A percentile compares a stretch with the other conserved stretches of the same genome.
These are phyloP conservation scores for Ceratocystis ficicola DNA, from an alignment of 2,329 filamentous ascomycete genomes.

Conservation along the genomic window DNA sequence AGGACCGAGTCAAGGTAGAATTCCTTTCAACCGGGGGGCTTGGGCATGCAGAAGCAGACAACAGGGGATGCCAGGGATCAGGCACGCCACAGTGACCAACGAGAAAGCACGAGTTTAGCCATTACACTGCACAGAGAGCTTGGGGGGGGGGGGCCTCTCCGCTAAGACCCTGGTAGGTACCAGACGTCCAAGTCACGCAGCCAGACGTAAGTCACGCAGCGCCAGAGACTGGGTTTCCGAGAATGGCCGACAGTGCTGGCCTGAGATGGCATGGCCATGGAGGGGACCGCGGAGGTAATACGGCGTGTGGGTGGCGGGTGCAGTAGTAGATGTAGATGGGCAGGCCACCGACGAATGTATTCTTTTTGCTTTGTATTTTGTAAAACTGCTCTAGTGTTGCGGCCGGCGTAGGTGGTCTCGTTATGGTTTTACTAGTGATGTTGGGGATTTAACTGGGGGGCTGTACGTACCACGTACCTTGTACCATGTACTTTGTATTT, in stretches of 20 bases:
- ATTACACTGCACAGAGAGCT: neutral
- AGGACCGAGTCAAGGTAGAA: neutral
- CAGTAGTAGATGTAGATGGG: no score
- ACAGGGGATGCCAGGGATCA: neutral
- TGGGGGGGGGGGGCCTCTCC: neutral
- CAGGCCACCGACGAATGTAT: neutral
- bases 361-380: neutral
- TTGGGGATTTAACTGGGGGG: neutral
- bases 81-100: neutral
- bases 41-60: neutral
- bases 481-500: neutral
- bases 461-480: no score
- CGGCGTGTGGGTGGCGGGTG: no score
- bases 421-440: neutral
- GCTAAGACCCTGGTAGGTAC: neutral
- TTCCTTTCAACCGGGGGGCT: neutral
- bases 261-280: neutral
- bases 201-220: no score
- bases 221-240: conserved; percentile 15
- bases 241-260: conserved; percentile 21
- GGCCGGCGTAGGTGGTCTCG: neutral
- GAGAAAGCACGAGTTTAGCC: neutral
- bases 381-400: neutral
- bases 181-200: no score
- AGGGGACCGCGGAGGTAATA: neutral